A percentile compares a stretch with the other conserved stretches of the same genome.
These are phyloP conservation scores for Talaromyces pinophilus DNA, from an alignment of 2,329 filamentous ascomycete genomes.

Conservation along the genomic window DNA sequence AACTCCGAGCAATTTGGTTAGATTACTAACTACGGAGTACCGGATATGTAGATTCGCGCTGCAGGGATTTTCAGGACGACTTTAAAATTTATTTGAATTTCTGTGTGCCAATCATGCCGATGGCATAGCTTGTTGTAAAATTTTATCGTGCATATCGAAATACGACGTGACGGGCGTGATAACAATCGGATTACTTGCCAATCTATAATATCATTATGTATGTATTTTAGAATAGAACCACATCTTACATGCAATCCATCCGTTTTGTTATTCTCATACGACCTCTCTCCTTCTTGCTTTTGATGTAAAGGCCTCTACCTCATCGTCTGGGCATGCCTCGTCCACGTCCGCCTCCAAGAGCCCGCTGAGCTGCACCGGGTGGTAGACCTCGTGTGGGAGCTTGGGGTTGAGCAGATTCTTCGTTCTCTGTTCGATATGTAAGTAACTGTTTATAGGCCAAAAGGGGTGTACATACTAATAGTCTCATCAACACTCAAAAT, in stretches of 20 bases:
- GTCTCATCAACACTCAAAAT: conserved; percentile 98
- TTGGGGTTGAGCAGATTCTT: conserved; percentile 84
- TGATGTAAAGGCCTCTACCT: conserved; percentile 24
- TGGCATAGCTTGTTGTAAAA: not conserved
- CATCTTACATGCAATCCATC: conserved; percentile 22
- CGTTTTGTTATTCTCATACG: conserved; percentile 31
- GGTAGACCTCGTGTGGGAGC: conserved; percentile 74
- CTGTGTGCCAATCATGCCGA: not conserved
- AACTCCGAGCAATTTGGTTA: not conserved
- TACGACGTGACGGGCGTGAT: not conserved
- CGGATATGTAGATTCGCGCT: not conserved
- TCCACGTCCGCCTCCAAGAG: conserved; percentile 77
- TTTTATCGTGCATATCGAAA: not conserved
- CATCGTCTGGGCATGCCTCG: conserved; percentile 87
- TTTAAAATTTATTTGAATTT: not conserved
- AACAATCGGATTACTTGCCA: not conserved
- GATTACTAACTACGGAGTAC: not conserved
- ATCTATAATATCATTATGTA: conserved; percentile 21
- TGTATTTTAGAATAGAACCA: conserved; percentile 14
- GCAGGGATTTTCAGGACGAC: not conserved
- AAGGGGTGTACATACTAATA: conserved; percentile 63
- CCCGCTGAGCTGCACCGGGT: conserved; percentile 83
- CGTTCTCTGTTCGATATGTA: conserved; percentile 62
- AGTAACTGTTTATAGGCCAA: conserved; percentile 1
- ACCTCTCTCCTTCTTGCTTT: conserved; percentile 27